Percentiles rank a stretch among this genome's conserved stretches.
Conservation (phyloP, 1,284 basidiomycete genomes). For the Leccinum angustisporum region DNA sequence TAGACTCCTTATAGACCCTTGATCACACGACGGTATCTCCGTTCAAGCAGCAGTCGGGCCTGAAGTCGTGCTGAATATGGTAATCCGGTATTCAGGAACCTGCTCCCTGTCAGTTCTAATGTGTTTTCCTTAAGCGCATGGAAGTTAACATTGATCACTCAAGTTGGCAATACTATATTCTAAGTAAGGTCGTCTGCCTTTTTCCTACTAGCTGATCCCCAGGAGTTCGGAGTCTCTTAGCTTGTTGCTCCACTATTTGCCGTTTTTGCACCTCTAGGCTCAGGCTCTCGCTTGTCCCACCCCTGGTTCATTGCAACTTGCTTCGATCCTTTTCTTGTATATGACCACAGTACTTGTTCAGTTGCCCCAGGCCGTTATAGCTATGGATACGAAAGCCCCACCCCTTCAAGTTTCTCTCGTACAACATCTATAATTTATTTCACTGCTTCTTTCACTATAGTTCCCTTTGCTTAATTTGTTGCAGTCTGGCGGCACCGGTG, state of each 20-base stretch:
- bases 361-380: background rate
- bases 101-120: background rate
- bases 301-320: background rate
- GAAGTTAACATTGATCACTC: background rate
- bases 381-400: background rate
- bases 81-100: background rate
- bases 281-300: background rate
- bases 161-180: background rate
- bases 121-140: background rate
- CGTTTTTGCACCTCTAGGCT: background rate
- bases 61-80: background rate
- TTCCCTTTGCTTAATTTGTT: background rate
- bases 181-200: background rate
- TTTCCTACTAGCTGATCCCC: background rate
- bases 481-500: background rate
- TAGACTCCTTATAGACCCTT: background rate
- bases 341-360: background rate
- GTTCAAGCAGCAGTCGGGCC: too few species aligned
- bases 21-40: background rate
- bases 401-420: background rate
- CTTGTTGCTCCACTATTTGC: background rate
- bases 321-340: background rate
- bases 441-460: background rate
- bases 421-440: background rate
- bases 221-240: too few species aligned